phyloP scores from a whole-genome alignment of 345 rosid species.

The Salix udensis region DNA sequence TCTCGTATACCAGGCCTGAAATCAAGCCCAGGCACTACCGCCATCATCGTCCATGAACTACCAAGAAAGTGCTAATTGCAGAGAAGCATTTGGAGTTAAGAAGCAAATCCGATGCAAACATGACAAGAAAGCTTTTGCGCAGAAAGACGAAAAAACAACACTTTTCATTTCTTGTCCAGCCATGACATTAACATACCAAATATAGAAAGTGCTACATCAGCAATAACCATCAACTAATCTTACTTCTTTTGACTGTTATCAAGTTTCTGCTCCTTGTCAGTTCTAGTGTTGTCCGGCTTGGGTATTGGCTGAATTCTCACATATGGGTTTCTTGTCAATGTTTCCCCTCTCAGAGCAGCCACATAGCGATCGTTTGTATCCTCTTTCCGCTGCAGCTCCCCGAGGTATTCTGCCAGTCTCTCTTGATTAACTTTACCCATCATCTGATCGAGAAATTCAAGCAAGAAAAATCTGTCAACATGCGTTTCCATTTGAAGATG shows the following conservation, averaged over 20 bases:
- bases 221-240: background rate
- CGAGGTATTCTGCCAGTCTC: conserved; percentile 83
- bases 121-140: background rate
- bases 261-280: conserved; percentile 22
- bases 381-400: conserved; percentile 82
- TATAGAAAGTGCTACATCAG: background rate
- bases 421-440: conserved; percentile 88
- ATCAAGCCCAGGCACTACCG: background rate
- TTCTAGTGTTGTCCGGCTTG: conserved; percentile 27
- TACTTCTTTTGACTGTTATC: conserved; percentile 14
- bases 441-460: conserved; percentile 47
- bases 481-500: background rate
- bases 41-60: background rate
- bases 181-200: background rate
- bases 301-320: conserved; percentile 71
- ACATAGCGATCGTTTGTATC: conserved; percentile 88
- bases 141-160: background rate
- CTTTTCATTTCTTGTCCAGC: background rate
- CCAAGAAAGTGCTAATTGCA: background rate
- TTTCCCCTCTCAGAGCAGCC: conserved; percentile 86
- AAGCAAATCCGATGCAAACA: background rate
- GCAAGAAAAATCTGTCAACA: conserved; percentile 8
- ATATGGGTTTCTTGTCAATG: conserved; percentile 71
- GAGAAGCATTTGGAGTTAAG: background rate
- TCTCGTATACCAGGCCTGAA: background rate